A percentile compares a stretch with the other conserved stretches of the same genome.
Evolutionary conservation across 2,329 filamentous ascomycete genomes (phyloP).

Genomic region (Penicillium occitanis): DNA sequence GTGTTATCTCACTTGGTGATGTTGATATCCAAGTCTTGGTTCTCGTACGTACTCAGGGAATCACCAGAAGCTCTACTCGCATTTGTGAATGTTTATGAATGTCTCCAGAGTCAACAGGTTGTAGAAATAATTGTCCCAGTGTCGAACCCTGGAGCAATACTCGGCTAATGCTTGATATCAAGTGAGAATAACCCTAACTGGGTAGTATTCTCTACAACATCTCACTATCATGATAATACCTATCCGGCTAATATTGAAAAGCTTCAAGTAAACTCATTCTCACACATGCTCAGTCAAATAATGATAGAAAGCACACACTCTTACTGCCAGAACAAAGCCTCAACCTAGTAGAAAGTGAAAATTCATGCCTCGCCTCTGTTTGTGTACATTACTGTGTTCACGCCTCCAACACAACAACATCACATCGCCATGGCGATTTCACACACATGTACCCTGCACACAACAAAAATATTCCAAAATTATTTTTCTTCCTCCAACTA

Average conservation of each 20-base stretch:
- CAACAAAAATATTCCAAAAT: not conserved
- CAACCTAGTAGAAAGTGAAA: not conserved
- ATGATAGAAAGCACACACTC: not conserved
- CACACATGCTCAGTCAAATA: not conserved
- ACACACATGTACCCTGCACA: not conserved
- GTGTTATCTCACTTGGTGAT: not conserved
- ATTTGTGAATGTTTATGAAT: not conserved
- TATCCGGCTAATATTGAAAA: not conserved
- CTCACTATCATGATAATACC: not conserved
- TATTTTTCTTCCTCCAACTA: not conserved
- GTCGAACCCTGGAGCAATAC: not conserved
- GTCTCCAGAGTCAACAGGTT: not conserved
- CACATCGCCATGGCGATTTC: slow-evolving; percentile 6
- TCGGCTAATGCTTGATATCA: not conserved
- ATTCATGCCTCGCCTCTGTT: not conserved
- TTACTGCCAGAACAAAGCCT: not conserved
- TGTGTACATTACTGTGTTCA: not conserved
- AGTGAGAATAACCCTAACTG: not conserved
- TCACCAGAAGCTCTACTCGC: not conserved
- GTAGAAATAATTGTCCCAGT: not conserved
- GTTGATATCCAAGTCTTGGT: not conserved
- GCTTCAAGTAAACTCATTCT: not conserved
- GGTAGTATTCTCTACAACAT: not conserved
- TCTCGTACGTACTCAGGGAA: not conserved
- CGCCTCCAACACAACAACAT: not conserved